These are phyloP conservation scores for Scenedesmus sp. DNA, from an alignment of 163 green algal species.

Conservation along the genomic window DNA sequence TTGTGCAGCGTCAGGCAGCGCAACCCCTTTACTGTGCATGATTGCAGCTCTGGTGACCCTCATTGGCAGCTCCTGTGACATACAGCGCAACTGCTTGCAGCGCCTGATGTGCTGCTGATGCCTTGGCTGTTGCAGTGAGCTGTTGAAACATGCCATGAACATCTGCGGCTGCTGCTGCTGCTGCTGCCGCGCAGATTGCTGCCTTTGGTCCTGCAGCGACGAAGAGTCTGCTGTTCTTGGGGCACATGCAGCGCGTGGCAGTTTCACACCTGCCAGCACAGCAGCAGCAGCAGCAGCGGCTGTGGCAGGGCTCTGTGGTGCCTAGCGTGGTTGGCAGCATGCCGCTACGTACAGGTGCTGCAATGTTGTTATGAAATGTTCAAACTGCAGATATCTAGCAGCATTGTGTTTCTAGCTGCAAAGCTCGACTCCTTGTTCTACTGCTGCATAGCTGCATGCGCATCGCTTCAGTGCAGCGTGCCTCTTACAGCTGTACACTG, in stretches of 20 bases:
- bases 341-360: conserved; percentile 24
- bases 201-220: conserved; percentile 35
- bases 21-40: too few species aligned
- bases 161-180: too few species aligned
- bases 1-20: too few species aligned
- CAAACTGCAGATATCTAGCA: not conserved
- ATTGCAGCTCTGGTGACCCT: not conserved
- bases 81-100: not conserved
- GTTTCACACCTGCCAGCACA: not conserved
- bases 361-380: too few species aligned
- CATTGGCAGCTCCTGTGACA: not conserved
- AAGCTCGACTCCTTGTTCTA: too few species aligned
- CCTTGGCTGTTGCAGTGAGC: not conserved
- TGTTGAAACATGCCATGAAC: not conserved
- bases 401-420: too few species aligned
- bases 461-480: too few species aligned
- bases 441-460: too few species aligned
- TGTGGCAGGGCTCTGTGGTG: conserved; percentile 34
- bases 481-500: too few species aligned
- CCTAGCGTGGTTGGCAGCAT: conserved; percentile 14
- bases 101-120: not conserved
- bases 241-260: conserved; percentile 9
- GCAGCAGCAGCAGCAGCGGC: not conserved
- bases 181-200: conserved; percentile 17
- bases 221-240: conserved; percentile 21